A percentile compares a stretch with the other conserved stretches of the same genome.
phyloP scores from a whole-genome alignment of 495 filamentous ascomycete species.

The Penicillium subrubescens region DNA sequence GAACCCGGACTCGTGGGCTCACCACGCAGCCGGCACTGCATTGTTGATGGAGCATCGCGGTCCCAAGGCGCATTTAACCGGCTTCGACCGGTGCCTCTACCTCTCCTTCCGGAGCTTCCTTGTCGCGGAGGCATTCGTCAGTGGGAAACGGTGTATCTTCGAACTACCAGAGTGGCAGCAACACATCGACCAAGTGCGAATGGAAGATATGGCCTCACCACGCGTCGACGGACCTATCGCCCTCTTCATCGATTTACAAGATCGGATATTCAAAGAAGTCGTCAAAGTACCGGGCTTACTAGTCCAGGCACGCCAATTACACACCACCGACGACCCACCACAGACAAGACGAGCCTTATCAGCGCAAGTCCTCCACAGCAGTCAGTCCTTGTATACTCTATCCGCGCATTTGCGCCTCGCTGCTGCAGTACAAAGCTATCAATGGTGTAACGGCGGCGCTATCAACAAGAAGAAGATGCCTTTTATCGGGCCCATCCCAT shows the following conservation, averaged over 20 bases:
- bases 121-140: constrained; percentile 29
- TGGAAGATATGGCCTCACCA: constrained; percentile 24
- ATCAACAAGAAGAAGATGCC: neutral
- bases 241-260: constrained; percentile 27
- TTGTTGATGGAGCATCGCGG: constrained; percentile 35
- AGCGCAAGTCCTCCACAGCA: constrained; percentile 2
- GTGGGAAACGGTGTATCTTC: constrained; percentile 29
- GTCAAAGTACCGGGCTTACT: constrained; percentile 27
- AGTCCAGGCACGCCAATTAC: constrained; percentile 14
- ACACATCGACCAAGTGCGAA: constrained; percentile 28
- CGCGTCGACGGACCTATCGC: constrained; percentile 19
- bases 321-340: neutral
- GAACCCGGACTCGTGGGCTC: constrained; percentile 31
- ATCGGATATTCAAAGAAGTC: constrained; percentile 28
- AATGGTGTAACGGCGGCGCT: neutral
- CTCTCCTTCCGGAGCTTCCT: constrained; percentile 34
- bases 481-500: constrained; percentile 27
- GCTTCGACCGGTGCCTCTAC: constrained; percentile 33
- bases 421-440: constrained; percentile 16
- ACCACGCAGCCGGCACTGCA: constrained; percentile 35
- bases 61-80: constrained; percentile 26
- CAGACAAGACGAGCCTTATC: neutral
- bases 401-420: constrained; percentile 18
- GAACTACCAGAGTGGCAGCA: constrained; percentile 31
- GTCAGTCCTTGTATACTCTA: constrained; percentile 11